Conservation (phyloP, 2,329 filamentous ascomycete species). For the Calonectria naviculata region DNA sequence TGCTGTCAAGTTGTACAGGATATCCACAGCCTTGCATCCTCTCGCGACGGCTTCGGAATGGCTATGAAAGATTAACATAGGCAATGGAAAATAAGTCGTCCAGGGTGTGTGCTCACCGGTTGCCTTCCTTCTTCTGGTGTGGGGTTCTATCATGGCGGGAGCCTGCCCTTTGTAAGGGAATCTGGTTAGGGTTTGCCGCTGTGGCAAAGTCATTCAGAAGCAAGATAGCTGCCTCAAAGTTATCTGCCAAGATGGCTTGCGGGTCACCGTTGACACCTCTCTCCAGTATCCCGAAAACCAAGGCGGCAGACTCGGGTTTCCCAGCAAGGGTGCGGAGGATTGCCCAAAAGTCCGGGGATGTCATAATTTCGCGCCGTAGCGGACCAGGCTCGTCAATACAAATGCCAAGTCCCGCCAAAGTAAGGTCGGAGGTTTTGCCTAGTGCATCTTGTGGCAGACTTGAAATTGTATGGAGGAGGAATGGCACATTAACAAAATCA, state of each 20-base stretch:
- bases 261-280: constrained; percentile 79
- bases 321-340: constrained; percentile 82
- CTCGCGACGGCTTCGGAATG: constrained; percentile 72
- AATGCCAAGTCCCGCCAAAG: constrained; percentile 81
- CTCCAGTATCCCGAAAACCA: constrained; percentile 90
- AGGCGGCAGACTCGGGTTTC: constrained; percentile 75
- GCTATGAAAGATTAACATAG: constrained; percentile 30
- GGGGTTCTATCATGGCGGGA: constrained; percentile 51
- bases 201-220: constrained; percentile 92
- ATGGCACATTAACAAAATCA: constrained; percentile 90
- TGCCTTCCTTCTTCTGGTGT: constrained; percentile 37
- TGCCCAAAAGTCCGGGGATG: constrained; percentile 97
- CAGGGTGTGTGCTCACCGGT: constrained; percentile 36
- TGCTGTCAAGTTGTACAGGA: constrained; percentile 84
- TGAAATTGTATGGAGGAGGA: constrained; percentile 91
- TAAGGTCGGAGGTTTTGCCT: constrained; percentile 78
- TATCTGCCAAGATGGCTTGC: constrained; percentile 90
- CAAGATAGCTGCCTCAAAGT: constrained; percentile 88
- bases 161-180: constrained; percentile 76
- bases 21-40: constrained; percentile 82
- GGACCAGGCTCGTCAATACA: constrained; percentile 84
- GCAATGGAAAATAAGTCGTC: not conserved
- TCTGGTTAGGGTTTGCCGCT: constrained; percentile 78
- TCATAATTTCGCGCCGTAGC: constrained; percentile 91
- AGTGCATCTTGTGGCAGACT: constrained; percentile 84